phyloP scores from a whole-genome alignment of 139 green algal genomes.

The Astrephomene gubernaculifera region DNA sequence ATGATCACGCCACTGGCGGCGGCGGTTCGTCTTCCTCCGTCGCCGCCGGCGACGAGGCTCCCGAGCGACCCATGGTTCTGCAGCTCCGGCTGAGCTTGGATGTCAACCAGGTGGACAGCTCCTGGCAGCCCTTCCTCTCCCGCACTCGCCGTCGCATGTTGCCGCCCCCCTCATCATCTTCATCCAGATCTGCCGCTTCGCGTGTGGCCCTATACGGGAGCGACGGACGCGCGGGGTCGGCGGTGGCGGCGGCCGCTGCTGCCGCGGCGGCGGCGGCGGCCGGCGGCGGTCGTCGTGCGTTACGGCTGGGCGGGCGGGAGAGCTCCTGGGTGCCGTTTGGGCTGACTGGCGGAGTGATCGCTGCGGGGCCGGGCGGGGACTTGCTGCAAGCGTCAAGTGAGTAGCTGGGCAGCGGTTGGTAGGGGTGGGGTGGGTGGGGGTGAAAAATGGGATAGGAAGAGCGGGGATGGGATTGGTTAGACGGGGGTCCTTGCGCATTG shows the following conservation, averaged over 20 bases:
- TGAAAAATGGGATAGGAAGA: too few relatives aligned
- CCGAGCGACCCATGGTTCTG: background rate
- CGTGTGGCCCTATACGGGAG: background rate
- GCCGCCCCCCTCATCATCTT: too few relatives aligned
- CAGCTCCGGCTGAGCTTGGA: constrained; percentile 43
- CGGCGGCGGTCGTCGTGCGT: constrained; percentile 40
- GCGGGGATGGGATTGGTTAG: background rate
- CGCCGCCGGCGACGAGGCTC: background rate
- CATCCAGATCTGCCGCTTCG: too few relatives aligned
- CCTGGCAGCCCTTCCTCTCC: constrained; percentile 39
- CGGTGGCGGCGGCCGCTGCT: background rate
- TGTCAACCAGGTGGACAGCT: constrained; percentile 42
- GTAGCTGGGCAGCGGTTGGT: background rate
- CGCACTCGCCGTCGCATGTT: background rate
- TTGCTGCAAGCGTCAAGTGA: constrained; percentile 35
- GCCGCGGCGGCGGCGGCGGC: background rate
- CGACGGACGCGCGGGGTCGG: background rate
- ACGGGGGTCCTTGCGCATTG: background rate
- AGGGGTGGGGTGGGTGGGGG: too few relatives aligned
- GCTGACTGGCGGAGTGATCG: constrained; percentile 32
- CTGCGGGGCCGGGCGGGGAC: constrained; percentile 1
- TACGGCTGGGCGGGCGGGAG: constrained; percentile 47
- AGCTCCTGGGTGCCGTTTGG: constrained; percentile 57
- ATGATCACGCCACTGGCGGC: background rate
- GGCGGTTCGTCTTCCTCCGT: too few relatives aligned